Percentiles rank a stretch among this genome's conserved stretches.
These are phyloP conservation scores for Rhodamnia rubescens DNA, from an alignment of 345 rosid genomes.

Conservation along the genomic window DNA sequence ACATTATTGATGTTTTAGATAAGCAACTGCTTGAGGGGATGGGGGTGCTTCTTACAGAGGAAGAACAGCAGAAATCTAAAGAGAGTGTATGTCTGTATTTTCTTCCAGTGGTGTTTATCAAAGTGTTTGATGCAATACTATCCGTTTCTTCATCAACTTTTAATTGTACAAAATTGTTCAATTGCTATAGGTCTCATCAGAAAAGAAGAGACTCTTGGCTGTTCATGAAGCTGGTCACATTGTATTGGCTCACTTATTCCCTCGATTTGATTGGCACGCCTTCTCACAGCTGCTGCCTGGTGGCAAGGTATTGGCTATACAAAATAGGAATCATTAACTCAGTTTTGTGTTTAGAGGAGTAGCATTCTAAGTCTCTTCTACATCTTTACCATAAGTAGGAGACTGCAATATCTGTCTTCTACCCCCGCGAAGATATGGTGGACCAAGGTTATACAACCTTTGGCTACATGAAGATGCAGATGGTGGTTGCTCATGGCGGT, in stretches of 20 bases:
- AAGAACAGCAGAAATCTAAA: conserved; percentile 89
- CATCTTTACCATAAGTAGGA: conserved; percentile 34
- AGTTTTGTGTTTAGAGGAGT: background rate
- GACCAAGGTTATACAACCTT: conserved; percentile 95
- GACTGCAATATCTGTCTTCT: conserved; percentile 91
- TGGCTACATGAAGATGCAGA: conserved; percentile 99
- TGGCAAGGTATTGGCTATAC: conserved; percentile 54
- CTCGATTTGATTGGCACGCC: conserved; percentile 96
- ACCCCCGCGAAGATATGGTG: conserved; percentile 89
- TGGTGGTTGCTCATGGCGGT: conserved; percentile 98
- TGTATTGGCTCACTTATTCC: conserved; percentile 89
- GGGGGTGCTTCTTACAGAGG: conserved; percentile 96
- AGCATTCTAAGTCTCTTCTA: background rate
- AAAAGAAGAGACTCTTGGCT: conserved; percentile 84
- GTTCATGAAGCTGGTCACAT: conserved; percentile 97
- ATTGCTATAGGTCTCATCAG: conserved; percentile 52
- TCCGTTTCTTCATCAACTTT: background rate
- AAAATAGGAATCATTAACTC: background rate
- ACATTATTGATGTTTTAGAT: conserved; percentile 81
- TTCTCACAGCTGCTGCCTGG: conserved; percentile 99
- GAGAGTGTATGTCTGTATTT: conserved; percentile 48
- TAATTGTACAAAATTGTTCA: conserved; percentile 1
- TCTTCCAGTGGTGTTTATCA: background rate
- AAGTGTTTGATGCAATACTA: background rate
- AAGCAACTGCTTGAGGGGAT: conserved; percentile 96